These are phyloP conservation scores for Lupinus albus DNA, from an alignment of 306 rosid species.

Conservation along the genomic window DNA sequence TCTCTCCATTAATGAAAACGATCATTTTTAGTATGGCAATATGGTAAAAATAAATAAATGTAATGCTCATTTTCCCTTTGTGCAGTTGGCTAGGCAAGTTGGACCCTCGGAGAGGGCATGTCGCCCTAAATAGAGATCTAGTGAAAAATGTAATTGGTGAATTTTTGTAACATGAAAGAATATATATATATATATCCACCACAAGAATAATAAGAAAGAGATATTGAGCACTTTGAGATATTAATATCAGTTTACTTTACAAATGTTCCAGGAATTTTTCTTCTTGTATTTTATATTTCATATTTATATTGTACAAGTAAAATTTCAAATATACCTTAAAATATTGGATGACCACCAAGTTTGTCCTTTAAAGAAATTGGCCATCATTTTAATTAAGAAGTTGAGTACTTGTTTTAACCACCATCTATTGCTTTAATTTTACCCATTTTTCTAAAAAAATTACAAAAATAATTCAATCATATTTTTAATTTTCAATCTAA, in stretches of 20 bases:
- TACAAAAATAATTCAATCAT: no score
- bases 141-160: slow-evolving; percentile 37
- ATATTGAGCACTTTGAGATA: slow-evolving; percentile 35
- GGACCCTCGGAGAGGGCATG: slow-evolving; percentile 58
- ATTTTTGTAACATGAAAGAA: slow-evolving; percentile 24
- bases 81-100: slow-evolving; percentile 70
- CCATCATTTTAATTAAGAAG: no score
- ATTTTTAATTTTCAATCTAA: no score
- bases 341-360: no score
- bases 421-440: no score
- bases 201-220: slow-evolving; percentile 22
- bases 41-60: background rate
- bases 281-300: background rate
- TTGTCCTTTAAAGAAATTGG: no score
- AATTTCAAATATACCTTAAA: no score
- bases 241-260: slow-evolving; percentile 4
- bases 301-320: no score
- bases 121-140: slow-evolving; percentile 49
- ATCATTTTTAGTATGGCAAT: slow-evolving; percentile 16
- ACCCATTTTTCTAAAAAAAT: no score
- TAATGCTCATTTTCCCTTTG: background rate
- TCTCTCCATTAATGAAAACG: no score
- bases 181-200: slow-evolving; percentile 34
- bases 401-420: no score
- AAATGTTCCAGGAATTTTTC: no score